Base-by-base conservation (phyloP, 148 eudicot genomes). In the Camellia japonica region DNA sequence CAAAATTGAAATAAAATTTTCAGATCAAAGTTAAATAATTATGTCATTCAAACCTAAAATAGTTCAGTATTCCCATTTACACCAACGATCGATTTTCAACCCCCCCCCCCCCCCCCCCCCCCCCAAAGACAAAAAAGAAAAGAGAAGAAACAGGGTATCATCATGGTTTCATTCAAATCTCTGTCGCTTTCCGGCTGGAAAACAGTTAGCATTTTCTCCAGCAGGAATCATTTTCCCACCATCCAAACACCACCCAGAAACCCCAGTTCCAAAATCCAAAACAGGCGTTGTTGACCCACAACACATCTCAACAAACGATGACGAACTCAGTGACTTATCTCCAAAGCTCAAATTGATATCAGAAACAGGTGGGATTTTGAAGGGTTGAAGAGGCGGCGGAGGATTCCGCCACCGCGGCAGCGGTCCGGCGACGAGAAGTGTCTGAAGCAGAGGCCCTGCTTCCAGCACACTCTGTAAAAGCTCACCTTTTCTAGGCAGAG, bases 391-490 rank as follows among this genome's bases (percentile, higher is more conserved):
- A 15, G 82, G 90, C 0, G 97, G 30, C 30, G 30, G 93, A 1
- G 93, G 95, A 54, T 89, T 85, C 7, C 88, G 82, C 97, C 97
- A 91, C 76, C 80, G 55, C 0, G 97, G 93, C 30, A 91, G 91
- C 41, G 89, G 85, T 3, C 90, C 92, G 0, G 95, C 89, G 15
- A 87, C 75, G 23, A 90, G 82, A 16, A 91, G 84, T 0, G 90
- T 80, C 79, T 88, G 86, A 0, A 91, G 88, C 60, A 89, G 87
- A 1, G 92, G 92, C 19, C 89, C 95, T 0, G 95, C 83, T 19
- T 87, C 88, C 76, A 86, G 68, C 30, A 93, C 90, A 11, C 89
- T 82, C 67, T 91, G 84, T 64, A 89, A 68, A 11, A 93, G 74
- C 38, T 86, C 87, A 47, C 97, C 94, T 60, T 85, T 88, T 73